Percentiles rank a stretch among this genome's conserved stretches.
These are phyloP conservation scores for Eucommia ulmoides DNA, from an alignment of 257 asterid species.

Conservation along the genomic window DNA sequence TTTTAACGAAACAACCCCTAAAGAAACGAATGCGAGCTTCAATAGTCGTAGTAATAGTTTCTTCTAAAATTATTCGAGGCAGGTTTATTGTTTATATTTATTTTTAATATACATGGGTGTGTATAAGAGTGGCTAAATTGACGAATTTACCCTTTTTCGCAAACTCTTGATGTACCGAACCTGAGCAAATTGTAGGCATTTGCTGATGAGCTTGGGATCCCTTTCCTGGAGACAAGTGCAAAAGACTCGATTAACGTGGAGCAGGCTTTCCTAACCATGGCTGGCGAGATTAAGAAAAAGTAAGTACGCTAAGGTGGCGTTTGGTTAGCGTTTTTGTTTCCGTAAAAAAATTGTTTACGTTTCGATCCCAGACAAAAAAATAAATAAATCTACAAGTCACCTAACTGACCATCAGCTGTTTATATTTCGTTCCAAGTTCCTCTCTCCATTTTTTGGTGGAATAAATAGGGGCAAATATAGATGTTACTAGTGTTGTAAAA, in stretches of 20 bases:
- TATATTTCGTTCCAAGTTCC: background rate
- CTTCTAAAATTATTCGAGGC: too few relatives aligned
- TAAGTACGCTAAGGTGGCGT: conserved; percentile 12
- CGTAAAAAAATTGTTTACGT: background rate
- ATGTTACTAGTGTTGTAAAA: background rate
- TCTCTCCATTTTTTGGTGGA: background rate
- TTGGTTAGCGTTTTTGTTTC: background rate
- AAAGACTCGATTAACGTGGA: conserved; percentile 93
- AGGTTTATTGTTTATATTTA: too few relatives aligned
- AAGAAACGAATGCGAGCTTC: too few relatives aligned
- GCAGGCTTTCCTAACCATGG: conserved; percentile 97
- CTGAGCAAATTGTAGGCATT: conserved; percentile 50
- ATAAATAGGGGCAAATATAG: background rate
- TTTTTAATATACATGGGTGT: too few relatives aligned
- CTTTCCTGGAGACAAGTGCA: conserved; percentile 98
- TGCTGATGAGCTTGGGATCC: conserved; percentile 92
- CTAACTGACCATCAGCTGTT: background rate
- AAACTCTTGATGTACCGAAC: too few relatives aligned
- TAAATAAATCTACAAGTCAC: too few relatives aligned
- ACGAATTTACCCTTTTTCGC: too few relatives aligned
- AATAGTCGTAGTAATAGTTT: too few relatives aligned
- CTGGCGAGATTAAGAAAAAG: conserved; percentile 93
- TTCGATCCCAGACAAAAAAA: too few relatives aligned
- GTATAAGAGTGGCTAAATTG: too few relatives aligned
- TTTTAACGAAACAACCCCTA: too few relatives aligned